Percentiles rank a stretch among this genome's conserved stretches.
These are phyloP conservation scores for Isatis tinctoria DNA, from an alignment of 345 rosid species.

Conservation along the genomic window DNA sequence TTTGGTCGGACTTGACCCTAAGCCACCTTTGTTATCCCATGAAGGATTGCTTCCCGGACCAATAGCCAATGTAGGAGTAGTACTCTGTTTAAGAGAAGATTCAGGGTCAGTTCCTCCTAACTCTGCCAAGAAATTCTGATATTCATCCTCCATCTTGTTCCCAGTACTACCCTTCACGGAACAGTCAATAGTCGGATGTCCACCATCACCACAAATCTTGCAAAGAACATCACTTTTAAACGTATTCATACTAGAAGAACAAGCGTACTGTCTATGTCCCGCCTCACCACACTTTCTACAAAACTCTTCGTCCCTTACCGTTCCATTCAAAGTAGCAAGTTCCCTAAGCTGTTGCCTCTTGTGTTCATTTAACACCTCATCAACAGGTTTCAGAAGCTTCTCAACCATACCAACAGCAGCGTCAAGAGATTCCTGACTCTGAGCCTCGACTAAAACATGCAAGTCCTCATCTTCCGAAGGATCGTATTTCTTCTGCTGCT, in stretches of 20 bases:
- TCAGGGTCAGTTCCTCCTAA: slow-evolving; percentile 83
- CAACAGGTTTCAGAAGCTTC: slow-evolving; percentile 93
- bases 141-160: slow-evolving; percentile 97
- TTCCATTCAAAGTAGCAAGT: slow-evolving; percentile 93
- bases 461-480: slow-evolving; percentile 91
- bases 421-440: slow-evolving; percentile 75
- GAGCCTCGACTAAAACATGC: slow-evolving; percentile 96
- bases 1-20: slow-evolving; percentile 47
- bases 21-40: slow-evolving; percentile 74
- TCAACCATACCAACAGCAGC: slow-evolving; percentile 95
- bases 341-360: slow-evolving; percentile 95
- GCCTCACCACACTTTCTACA: slow-evolving; percentile 91
- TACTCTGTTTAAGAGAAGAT: slow-evolving; percentile 62
- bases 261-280: slow-evolving; percentile 88
- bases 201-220: slow-evolving; percentile 94
- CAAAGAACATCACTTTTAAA: slow-evolving; percentile 94
- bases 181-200: slow-evolving; percentile 95
- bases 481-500: slow-evolving; percentile 88
- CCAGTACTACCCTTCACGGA: slow-evolving; percentile 86
- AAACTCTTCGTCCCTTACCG: slow-evolving; percentile 90
- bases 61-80: slow-evolving; percentile 45
- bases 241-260: slow-evolving; percentile 77
- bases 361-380: slow-evolving; percentile 92
- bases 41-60: slow-evolving; percentile 81
- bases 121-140: slow-evolving; percentile 90